phyloP scores from a whole-genome alignment of 768 basidiomycete species.

The Tylopilus plumbeoviolaceoides region DNA sequence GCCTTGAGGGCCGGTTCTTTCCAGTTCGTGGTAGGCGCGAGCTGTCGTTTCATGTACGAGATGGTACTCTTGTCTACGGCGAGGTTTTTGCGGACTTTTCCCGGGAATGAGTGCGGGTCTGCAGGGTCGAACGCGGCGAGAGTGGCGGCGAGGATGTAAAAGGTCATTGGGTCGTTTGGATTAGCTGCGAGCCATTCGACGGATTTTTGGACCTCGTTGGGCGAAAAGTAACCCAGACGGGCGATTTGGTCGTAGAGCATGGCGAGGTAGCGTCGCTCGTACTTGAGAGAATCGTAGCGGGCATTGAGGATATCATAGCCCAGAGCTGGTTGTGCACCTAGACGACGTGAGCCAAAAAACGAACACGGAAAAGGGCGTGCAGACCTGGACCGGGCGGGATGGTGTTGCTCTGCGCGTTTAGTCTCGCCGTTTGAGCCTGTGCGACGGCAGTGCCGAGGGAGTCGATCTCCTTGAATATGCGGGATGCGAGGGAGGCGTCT shows the following conservation, averaged over 20 bases:
- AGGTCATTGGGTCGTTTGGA: conserved; percentile 64
- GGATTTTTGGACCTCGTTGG: conserved; percentile 56
- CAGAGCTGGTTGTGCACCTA: conserved; percentile 45
- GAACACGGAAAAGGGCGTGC: background rate
- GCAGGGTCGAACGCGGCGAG: conserved; percentile 65
- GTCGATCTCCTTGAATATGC: conserved; percentile 64
- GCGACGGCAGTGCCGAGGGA: conserved; percentile 48
- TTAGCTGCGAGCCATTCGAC: conserved; percentile 70
- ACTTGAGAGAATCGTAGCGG: conserved; percentile 68
- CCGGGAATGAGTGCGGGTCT: conserved; percentile 47
- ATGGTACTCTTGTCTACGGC: conserved; percentile 46
- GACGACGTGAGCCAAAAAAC: conserved; percentile 2
- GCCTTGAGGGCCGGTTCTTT: conserved; percentile 69
- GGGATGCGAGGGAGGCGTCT: conserved; percentile 45
- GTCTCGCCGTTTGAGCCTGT: conserved; percentile 53
- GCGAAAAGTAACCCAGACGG: conserved; percentile 56
- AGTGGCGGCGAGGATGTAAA: conserved; percentile 62
- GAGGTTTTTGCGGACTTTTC: conserved; percentile 43
- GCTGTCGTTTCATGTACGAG: conserved; percentile 55
- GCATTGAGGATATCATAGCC: conserved; percentile 66
- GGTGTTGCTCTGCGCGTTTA: conserved; percentile 58
- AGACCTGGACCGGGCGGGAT: conserved; percentile 52
- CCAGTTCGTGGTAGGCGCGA: conserved; percentile 56
- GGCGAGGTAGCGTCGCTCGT: conserved; percentile 67
- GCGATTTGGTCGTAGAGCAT: conserved; percentile 60